These are phyloP conservation scores for Coemansia linderi DNA, from an alignment of 371 early-diverging fungal species.

Conservation along the genomic window DNA sequence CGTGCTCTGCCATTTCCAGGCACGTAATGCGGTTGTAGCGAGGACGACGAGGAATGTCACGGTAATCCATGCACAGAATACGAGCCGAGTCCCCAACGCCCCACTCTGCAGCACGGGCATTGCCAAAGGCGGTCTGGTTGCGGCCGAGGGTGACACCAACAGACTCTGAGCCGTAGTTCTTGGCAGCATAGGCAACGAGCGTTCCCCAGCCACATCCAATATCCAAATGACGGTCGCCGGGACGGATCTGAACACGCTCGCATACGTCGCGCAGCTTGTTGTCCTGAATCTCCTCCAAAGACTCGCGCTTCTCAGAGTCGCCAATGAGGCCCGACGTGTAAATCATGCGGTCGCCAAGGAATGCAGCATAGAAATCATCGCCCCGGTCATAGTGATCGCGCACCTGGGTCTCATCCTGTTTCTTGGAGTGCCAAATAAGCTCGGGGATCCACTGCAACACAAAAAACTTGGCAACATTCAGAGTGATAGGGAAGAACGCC, in stretches of 20 bases:
- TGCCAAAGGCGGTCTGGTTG: conserved; percentile 89
- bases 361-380: conserved; percentile 94
- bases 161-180: conserved; percentile 82
- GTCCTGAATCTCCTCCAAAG: conserved; percentile 91
- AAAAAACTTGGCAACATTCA: conserved; percentile 88
- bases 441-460: conserved; percentile 94
- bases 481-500: conserved; percentile 84
- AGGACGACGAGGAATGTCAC: conserved; percentile 83
- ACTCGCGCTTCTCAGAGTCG: conserved; percentile 72
- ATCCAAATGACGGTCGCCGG: conserved; percentile 90
- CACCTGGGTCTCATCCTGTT: conserved; percentile 95
- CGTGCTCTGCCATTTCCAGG: conserved; percentile 98
- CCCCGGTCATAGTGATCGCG: conserved; percentile 98
- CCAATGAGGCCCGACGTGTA: conserved; percentile 93
- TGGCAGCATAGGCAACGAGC: conserved; percentile 84
- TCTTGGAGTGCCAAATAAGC: conserved; percentile 89
- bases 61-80: conserved; percentile 91
- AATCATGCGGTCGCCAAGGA: conserved; percentile 91
- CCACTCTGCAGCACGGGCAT: conserved; percentile 78
- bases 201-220: conserved; percentile 99
- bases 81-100: conserved; percentile 76
- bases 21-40: conserved; percentile 95
- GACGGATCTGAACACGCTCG: conserved; percentile 82
- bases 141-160: conserved; percentile 92
- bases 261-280: conserved; percentile 92